Conservation (phyloP, 257 asterid species). For the Salvia rosmarinus region DNA sequence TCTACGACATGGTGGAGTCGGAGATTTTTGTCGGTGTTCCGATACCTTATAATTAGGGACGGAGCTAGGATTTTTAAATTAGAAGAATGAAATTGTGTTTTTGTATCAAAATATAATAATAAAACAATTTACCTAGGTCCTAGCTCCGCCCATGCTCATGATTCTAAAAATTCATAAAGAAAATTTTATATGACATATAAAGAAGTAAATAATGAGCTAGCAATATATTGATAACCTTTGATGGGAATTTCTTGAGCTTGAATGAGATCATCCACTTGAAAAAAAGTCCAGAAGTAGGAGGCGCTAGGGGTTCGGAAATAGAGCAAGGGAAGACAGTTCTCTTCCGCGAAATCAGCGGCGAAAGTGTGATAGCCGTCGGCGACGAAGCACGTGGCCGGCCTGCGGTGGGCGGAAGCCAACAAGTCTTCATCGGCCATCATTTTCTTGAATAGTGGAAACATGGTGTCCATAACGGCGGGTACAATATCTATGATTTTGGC, state of each 20-base stretch:
- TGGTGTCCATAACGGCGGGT: constrained; percentile 16
- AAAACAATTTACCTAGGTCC: no score
- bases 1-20: no score
- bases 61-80: no score
- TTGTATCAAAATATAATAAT: no score
- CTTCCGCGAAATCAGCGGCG: constrained; percentile 31
- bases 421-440: constrained; percentile 2
- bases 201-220: neutral
- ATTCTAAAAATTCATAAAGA: no score
- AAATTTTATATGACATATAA: no score
- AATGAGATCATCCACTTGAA: constrained; percentile 33
- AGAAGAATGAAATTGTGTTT: no score
- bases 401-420: neutral
- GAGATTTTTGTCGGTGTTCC: no score
- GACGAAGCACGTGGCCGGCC: constrained; percentile 28
- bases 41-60: no score
- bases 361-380: constrained; percentile 33
- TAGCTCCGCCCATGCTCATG: no score
- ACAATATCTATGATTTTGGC: constrained; percentile 29
- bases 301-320: constrained; percentile 42
- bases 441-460: constrained; percentile 33
- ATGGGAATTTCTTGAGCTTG: constrained; percentile 41
- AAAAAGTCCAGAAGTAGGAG: constrained; percentile 38
- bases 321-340: constrained; percentile 29
- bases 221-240: neutral